Conservation (phyloP, 805 yeast species). For the Candida germanica region DNA sequence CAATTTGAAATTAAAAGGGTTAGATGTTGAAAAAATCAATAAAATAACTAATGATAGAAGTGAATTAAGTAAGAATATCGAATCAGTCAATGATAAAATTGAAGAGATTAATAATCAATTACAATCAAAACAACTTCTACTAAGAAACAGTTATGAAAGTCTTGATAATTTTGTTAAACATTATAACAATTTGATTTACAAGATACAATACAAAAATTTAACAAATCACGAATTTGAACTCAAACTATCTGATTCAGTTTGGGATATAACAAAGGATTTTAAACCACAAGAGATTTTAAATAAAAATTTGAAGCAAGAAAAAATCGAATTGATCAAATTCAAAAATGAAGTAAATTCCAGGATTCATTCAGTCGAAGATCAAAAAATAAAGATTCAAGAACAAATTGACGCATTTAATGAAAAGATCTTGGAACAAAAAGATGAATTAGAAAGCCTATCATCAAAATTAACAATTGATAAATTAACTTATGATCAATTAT, state of each 20-base stretch:
- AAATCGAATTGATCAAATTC: constrained; percentile 30
- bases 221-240: constrained; percentile 38
- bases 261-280: constrained; percentile 12
- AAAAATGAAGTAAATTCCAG: constrained; percentile 37
- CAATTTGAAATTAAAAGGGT: constrained; percentile 50
- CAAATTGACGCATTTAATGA: constrained; percentile 55
- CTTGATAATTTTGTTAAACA: constrained; percentile 51
- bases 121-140: constrained; percentile 47
- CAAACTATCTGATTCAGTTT: constrained; percentile 20
- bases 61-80: constrained; percentile 52
- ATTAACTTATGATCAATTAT: constrained; percentile 52
- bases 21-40: constrained; percentile 63
- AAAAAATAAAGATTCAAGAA: constrained; percentile 55
- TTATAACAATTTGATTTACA: constrained; percentile 54
- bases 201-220: constrained; percentile 29
- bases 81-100: constrained; percentile 37
- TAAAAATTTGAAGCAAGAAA: constrained; percentile 46
- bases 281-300: constrained; percentile 35
- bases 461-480: constrained; percentile 52
- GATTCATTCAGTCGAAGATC: constrained; percentile 53
- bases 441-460: constrained; percentile 54
- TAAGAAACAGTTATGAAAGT: constrained; percentile 48
- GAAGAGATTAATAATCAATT: constrained; percentile 47
- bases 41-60: constrained; percentile 61
- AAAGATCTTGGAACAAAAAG: constrained; percentile 53